Evolutionary conservation across 164 flowering plant species (phyloP), one percentile per base, ranked within the genome.

Genomic region (Magnolia sinica): DNA sequence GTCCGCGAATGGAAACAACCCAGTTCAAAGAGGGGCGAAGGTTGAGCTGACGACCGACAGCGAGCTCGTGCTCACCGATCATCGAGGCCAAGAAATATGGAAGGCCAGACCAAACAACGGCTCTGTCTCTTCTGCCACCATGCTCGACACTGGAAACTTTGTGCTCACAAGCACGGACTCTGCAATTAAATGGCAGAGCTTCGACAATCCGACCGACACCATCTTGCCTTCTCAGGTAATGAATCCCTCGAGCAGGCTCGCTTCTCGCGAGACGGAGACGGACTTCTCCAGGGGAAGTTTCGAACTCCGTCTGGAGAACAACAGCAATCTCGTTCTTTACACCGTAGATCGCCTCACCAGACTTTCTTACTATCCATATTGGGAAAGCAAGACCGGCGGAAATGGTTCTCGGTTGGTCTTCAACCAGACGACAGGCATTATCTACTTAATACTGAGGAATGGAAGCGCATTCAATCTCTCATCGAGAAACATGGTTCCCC

Each of bases 171-270:
- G 61, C 63, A 13, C 18, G 50, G 61, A 18, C 16, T 66, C 71
- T 65, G 49, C 50, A 11, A 5, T 29, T 2, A 75, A 13, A 50
- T 75, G 77, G 72, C 71, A 75, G 71, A 75, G 72, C 18, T 75
- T 75, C 63, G 31, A 14, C 2, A 2, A 31, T 10, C 71, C 71
- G 45, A 68, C 20, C 1, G 50, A 68, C 55, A 88, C 89, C 16
- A 73, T 88, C 14, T 51, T 87, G 50, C 89, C 89, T 8, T 13
- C 49, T n/a, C 88, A 88, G 76, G 67, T 16, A 13, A 9, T 86
- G 67, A n/a, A 37, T 4, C 72, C 0, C 16, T 74, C 71, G 6
- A 71, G 58, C 29, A 50, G 0, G 45, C 79, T 88, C 7, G 63
- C 63, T 27, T 27, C 71, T 2, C 8, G 50, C 19, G 49, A 31